A percentile compares a stretch with the other conserved stretches of the same genome.
phyloP scores from a whole-genome alignment of 2,329 filamentous ascomycete species.

The Torrubiella hemipterigena region DNA sequence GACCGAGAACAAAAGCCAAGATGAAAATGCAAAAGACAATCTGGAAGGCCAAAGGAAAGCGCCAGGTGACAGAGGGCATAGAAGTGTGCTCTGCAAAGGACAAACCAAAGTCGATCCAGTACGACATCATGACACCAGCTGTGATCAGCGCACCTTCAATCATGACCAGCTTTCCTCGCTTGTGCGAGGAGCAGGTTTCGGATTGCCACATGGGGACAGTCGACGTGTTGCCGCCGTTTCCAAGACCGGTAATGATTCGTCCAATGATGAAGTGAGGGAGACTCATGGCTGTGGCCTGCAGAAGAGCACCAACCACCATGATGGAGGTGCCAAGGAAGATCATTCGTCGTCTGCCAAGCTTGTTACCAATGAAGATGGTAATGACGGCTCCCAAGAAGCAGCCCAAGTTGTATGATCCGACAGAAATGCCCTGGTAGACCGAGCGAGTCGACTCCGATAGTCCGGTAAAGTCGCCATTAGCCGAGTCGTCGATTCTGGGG shows the following conservation, averaged over 20 bases:
- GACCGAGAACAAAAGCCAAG: conserved; percentile 34
- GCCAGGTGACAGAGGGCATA: conserved; percentile 38
- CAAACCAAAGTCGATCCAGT: conserved; percentile 49
- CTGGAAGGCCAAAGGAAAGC: conserved; percentile 45
- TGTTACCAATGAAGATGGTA: conserved; percentile 53
- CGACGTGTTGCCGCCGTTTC: conserved; percentile 45
- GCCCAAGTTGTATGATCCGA: conserved; percentile 47
- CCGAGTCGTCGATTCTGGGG: conserved; percentile 33
- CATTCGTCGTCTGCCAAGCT: conserved; percentile 45
- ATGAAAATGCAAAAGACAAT: conserved; percentile 48
- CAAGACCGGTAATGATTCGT: conserved; percentile 46
- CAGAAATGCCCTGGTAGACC: conserved; percentile 40
- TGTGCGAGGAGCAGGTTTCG: conserved; percentile 44
- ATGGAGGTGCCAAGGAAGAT: conserved; percentile 48
- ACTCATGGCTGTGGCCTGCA: conserved; percentile 45
- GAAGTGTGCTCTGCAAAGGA: conserved; percentile 31
- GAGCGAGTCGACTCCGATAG: conserved; percentile 27
- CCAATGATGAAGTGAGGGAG: conserved; percentile 44
- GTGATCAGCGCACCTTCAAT: conserved; percentile 47
- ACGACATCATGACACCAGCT: conserved; percentile 42
- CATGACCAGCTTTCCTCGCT: conserved; percentile 49
- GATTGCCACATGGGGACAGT: conserved; percentile 49
- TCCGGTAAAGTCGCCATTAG: conserved; percentile 20
- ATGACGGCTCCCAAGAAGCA: conserved; percentile 53
- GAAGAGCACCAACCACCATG: conserved; percentile 43